phyloP scores from a whole-genome alignment of 106 monocot species.

The Phalaenopsis equestris region DNA sequence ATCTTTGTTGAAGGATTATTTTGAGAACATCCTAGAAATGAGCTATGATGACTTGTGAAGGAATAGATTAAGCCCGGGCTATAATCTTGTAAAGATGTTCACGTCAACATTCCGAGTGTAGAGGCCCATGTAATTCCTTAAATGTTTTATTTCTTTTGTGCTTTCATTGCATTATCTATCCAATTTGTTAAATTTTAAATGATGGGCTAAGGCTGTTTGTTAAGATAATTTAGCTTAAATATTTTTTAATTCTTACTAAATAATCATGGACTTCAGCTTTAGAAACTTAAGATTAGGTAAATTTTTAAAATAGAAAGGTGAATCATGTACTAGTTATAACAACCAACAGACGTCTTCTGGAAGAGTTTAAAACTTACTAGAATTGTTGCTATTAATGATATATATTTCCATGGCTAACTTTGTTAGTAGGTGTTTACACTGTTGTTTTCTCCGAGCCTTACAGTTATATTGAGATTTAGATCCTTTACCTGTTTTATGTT shows the following conservation, averaged over 20 bases:
- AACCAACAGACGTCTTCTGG: neutral
- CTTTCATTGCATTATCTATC: no score
- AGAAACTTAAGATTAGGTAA: neutral
- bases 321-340: neutral
- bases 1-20: no score
- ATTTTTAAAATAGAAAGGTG: no score
- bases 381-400: neutral
- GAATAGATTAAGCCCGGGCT: no score
- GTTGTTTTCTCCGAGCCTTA: neutral
- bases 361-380: neutral
- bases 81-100: no score
- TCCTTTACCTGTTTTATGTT: neutral
- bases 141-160: no score
- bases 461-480: neutral
- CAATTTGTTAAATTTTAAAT: no score
- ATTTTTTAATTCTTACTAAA: neutral
- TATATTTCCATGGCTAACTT: neutral
- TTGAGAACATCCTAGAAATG: no score
- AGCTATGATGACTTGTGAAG: no score
- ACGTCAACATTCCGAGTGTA: no score
- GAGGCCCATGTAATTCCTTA: no score
- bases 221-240: neutral
- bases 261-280: neutral
- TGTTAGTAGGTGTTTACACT: neutral
- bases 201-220: no score